Conservation (phyloP, 2,329 filamentous ascomycete genomes). For the Nectriaceae sp. region DNA sequence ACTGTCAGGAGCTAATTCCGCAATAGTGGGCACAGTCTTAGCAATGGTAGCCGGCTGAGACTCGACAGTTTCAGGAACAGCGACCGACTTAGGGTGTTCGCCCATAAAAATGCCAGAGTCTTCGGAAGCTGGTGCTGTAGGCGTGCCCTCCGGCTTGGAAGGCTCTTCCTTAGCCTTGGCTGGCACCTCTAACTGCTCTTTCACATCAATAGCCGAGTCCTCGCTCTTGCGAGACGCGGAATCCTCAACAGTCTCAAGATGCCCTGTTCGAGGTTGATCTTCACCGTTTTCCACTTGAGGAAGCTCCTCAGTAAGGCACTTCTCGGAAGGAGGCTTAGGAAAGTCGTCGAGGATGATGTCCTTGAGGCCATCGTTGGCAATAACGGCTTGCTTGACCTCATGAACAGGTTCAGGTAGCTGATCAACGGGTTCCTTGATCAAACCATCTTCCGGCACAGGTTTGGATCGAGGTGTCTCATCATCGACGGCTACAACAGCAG, state of each 20-base stretch:
- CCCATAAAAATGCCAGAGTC: constrained; percentile 25
- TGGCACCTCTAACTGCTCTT: constrained; percentile 2
- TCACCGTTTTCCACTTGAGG: background rate
- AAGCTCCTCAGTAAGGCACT: constrained; percentile 6
- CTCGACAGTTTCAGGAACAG: background rate
- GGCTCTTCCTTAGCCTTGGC: background rate
- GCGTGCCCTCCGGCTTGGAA: background rate
- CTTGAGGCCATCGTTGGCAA: constrained; percentile 4
- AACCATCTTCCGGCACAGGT: background rate
- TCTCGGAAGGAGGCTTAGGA: constrained; percentile 18
- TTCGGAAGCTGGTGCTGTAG: constrained; percentile 13
- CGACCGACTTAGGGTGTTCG: background rate
- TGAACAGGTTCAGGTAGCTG: constrained; percentile 2
- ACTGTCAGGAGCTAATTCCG: too few species aligned
- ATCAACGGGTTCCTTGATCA: background rate
- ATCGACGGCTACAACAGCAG: background rate
- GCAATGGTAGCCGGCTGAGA: background rate
- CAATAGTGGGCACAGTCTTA: too few species aligned
- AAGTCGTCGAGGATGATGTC: constrained; percentile 14
- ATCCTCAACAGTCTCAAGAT: constrained; percentile 1
- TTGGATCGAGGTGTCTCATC: background rate
- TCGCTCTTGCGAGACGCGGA: background rate
- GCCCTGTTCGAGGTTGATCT: background rate
- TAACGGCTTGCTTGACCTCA: too few species aligned
- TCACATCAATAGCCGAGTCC: constrained; percentile 2